Conservation (phyloP, 371 early-diverging fungal species). For the Cokeromyces recurvatus region DNA sequence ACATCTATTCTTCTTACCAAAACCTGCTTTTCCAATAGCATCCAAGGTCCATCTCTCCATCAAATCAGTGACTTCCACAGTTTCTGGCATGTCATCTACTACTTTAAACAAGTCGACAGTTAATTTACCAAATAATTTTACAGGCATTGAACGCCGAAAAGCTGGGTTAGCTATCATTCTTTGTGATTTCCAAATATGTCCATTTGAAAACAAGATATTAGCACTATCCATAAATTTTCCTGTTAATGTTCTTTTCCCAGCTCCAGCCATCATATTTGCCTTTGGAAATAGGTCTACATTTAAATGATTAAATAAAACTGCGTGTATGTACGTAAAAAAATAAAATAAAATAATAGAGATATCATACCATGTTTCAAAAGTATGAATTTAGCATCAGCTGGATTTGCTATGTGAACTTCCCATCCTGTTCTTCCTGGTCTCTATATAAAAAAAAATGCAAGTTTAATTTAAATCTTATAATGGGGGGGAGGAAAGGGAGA, state of each 20-base stretch:
- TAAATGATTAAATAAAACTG: too few relatives aligned
- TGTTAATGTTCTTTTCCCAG: too few relatives aligned
- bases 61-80: slow-evolving; percentile 11
- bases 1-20: slow-evolving; percentile 20
- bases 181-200: neutral
- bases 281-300: too few relatives aligned
- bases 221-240: too few relatives aligned
- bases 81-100: slow-evolving; percentile 13
- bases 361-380: slow-evolving; percentile 7
- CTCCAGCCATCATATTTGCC: too few relatives aligned
- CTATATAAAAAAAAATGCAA: slow-evolving; percentile 1
- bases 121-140: slow-evolving; percentile 24
- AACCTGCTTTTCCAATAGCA: slow-evolving; percentile 31
- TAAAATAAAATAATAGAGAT: too few relatives aligned
- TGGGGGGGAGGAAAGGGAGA: too few relatives aligned
- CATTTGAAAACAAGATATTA: neutral
- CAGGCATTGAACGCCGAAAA: slow-evolving; percentile 36
- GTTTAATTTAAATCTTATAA: too few relatives aligned
- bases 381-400: slow-evolving; percentile 2
- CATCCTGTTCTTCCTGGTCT: slow-evolving; percentile 2
- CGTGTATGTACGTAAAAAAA: too few relatives aligned
- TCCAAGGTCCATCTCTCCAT: slow-evolving; percentile 31
- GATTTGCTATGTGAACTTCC: slow-evolving; percentile 4
- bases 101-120: slow-evolving; percentile 13
- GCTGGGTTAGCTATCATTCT: slow-evolving; percentile 28